These are phyloP conservation scores for Phtheirospermum japonicum DNA, from an alignment of 257 asterid species.

Conservation along the genomic window DNA sequence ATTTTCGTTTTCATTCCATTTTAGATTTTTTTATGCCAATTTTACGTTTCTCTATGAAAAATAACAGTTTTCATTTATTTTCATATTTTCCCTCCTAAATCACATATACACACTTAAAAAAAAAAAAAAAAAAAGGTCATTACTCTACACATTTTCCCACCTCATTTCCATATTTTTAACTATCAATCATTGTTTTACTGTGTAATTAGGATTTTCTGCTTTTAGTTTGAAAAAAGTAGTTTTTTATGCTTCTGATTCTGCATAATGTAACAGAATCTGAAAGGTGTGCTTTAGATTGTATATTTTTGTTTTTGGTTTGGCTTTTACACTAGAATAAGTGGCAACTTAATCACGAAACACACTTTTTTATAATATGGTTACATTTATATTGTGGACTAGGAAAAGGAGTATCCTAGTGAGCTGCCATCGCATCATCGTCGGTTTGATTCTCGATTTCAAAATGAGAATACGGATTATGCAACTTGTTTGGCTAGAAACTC, in stretches of 20 bases:
- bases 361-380: neutral
- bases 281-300: neutral
- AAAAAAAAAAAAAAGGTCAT: too few relatives aligned
- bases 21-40: too few relatives aligned
- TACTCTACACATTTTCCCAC: too few relatives aligned
- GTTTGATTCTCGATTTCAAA: conserved; percentile 33
- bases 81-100: too few relatives aligned
- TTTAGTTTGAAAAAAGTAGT: too few relatives aligned
- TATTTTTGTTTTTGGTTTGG: neutral
- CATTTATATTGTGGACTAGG: conserved; percentile 36
- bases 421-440: conserved; percentile 19
- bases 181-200: too few relatives aligned
- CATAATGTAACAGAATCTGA: neutral
- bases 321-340: neutral
- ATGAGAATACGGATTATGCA: conserved; percentile 33
- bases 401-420: conserved; percentile 34
- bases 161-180: too few relatives aligned
- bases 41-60: too few relatives aligned
- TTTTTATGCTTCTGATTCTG: neutral
- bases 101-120: too few relatives aligned
- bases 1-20: too few relatives aligned
- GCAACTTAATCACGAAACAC: neutral
- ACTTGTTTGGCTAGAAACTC: conserved; percentile 42
- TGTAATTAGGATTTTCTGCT: too few relatives aligned
- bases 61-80: too few relatives aligned